These are phyloP conservation scores for Oryza meyeriana DNA, from an alignment of 176 grass and related monocot genomes.

Conservation along the genomic window DNA sequence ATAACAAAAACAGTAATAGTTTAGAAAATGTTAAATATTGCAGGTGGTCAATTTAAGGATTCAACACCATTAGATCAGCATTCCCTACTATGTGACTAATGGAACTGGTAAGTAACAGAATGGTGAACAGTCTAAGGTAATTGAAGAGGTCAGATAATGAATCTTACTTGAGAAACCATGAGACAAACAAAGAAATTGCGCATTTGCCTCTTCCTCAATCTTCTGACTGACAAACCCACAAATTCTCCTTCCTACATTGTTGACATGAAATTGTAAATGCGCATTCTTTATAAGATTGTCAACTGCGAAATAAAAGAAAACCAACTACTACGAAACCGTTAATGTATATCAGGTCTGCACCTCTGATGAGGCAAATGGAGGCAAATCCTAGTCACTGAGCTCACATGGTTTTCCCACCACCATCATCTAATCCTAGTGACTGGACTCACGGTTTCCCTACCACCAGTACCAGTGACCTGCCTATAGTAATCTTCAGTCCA, in stretches of 20 bases:
- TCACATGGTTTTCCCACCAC: background rate
- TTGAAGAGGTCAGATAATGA: conserved; percentile 5
- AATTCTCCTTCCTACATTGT: conserved; percentile 87
- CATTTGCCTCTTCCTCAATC: conserved; percentile 94
- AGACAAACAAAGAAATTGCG: conserved; percentile 90
- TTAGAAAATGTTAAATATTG: conserved; percentile 10
- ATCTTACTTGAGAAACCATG: conserved; percentile 94
- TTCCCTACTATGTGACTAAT: background rate
- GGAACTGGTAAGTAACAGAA: background rate
- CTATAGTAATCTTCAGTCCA: background rate
- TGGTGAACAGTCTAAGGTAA: background rate
- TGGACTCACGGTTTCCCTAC: background rate
- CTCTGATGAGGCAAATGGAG: background rate
- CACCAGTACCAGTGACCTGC: background rate
- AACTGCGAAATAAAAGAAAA: background rate
- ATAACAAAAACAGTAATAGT: conserved; percentile 9
- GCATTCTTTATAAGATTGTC: conserved; percentile 9
- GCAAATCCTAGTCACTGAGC: background rate
- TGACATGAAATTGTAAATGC: conserved; percentile 26
- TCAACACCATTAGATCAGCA: background rate
- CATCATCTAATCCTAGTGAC: background rate
- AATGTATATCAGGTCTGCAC: background rate
- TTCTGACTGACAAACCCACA: conserved; percentile 58
- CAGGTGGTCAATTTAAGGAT: conserved; percentile 5
- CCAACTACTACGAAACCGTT: background rate